phyloP scores from a whole-genome alignment of 1,139 yeast genomes.

The Kodamaea derodonti region DNA sequence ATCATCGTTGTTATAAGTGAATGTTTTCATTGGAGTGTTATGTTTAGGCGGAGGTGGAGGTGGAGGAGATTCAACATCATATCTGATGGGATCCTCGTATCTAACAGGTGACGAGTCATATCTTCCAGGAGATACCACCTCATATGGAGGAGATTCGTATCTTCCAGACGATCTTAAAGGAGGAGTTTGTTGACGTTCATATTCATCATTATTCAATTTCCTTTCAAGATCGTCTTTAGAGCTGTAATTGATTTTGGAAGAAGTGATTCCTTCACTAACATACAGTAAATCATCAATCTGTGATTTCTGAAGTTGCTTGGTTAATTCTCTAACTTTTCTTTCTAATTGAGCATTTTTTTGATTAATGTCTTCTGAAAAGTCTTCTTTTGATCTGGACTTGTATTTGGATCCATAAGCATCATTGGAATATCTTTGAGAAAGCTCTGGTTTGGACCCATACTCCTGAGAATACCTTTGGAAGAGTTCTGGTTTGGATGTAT shows the following conservation, averaged over 20 bases:
- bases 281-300: slow-evolving; percentile 25
- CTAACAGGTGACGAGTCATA: too few relatives aligned
- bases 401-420: slow-evolving; percentile 10
- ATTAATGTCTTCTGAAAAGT: slow-evolving; percentile 23
- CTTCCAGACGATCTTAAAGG: too few relatives aligned
- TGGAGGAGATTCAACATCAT: slow-evolving; percentile 26
- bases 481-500: neutral
- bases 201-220: slow-evolving; percentile 30
- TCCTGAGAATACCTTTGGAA: slow-evolving; percentile 26
- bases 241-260: slow-evolving; percentile 28
- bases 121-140: too few relatives aligned
- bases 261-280: slow-evolving; percentile 34
- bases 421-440: too few relatives aligned
- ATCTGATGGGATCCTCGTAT: too few relatives aligned
- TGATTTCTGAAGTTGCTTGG: slow-evolving; percentile 4
- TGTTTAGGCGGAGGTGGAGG: slow-evolving; percentile 56
- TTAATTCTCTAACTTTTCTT: slow-evolving; percentile 31
- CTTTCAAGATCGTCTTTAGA: slow-evolving; percentile 39
- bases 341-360: slow-evolving; percentile 39
- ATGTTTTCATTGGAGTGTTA: slow-evolving; percentile 12
- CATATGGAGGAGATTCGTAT: too few relatives aligned
- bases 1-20: slow-evolving; percentile 10
- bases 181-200: too few relatives aligned
- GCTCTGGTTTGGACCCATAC: too few relatives aligned
- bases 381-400: neutral